These are phyloP conservation scores for Ceratocystis harringtonii DNA, from an alignment of 2,329 filamentous ascomycete genomes.

Conservation along the genomic window DNA sequence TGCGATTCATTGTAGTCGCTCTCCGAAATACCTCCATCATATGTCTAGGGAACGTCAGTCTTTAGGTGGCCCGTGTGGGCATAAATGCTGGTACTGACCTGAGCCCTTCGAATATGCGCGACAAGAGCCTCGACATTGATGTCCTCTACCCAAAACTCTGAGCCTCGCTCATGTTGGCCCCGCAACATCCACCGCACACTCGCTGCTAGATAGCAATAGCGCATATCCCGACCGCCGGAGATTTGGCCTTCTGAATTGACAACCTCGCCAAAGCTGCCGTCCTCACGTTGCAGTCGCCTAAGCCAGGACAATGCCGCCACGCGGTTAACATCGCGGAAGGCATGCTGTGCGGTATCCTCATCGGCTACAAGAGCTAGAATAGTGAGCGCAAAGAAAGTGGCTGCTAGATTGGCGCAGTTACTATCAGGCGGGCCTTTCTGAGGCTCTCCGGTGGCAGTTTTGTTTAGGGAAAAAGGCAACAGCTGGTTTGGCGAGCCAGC, in stretches of 20 bases:
- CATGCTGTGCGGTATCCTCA: slow-evolving; percentile 27
- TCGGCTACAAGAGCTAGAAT: slow-evolving; percentile 45
- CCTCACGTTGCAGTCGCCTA: slow-evolving; percentile 54
- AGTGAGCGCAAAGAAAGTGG: slow-evolving; percentile 77
- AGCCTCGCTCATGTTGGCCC: slow-evolving; percentile 38
- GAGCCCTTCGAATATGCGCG: slow-evolving; percentile 51
- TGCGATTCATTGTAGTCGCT: slow-evolving; percentile 69
- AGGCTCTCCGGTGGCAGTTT: slow-evolving; percentile 11
- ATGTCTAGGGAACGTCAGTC: slow-evolving; percentile 38
- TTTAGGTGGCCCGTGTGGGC: not conserved
- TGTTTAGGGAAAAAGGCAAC: slow-evolving; percentile 24
- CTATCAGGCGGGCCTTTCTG: slow-evolving; percentile 5
- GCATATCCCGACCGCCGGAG: slow-evolving; percentile 69
- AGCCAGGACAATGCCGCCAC: slow-evolving; percentile 59
- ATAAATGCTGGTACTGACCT: slow-evolving; percentile 27
- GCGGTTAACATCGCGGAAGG: slow-evolving; percentile 51
- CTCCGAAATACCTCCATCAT: slow-evolving; percentile 74
- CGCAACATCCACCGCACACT: slow-evolving; percentile 70
- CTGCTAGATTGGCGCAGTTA: slow-evolving; percentile 53
- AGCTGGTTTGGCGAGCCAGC: slow-evolving; percentile 64
- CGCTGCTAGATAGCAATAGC: slow-evolving; percentile 75
- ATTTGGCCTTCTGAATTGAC: slow-evolving; percentile 42
- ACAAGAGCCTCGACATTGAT: slow-evolving; percentile 59
- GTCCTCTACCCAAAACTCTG: slow-evolving; percentile 47
- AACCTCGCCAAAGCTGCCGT: slow-evolving; percentile 87